A percentile compares a stretch with the other conserved stretches of the same genome.
Evolutionary conservation across 176 grass and related monocot genomes (phyloP).

Genomic region (Chloris gayana): DNA sequence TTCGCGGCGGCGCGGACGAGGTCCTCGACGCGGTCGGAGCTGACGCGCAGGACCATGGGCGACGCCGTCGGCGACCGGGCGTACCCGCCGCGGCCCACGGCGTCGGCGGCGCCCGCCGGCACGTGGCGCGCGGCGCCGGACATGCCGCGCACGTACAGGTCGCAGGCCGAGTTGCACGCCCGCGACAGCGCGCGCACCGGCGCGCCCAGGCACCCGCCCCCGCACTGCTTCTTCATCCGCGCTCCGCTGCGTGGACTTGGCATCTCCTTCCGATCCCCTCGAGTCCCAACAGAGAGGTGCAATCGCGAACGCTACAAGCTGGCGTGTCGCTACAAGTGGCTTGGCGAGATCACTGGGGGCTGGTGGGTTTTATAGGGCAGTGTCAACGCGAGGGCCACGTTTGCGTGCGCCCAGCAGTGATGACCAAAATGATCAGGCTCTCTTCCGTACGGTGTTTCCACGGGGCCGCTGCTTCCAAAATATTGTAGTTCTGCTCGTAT

Average conservation of each 20-base stretch:
- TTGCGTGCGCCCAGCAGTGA: background rate
- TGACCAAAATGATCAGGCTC: background rate
- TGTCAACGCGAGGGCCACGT: background rate
- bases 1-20: constrained; percentile 50
- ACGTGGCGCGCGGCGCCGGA: constrained; percentile 38
- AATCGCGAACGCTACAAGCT: background rate
- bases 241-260: constrained; percentile 6
- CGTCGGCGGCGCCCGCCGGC: constrained; percentile 5
- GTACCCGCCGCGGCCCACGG: constrained; percentile 42
- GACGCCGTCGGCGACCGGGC: constrained; percentile 9
- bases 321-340: background rate
- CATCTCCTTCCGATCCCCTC: background rate
- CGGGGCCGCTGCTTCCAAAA: background rate
- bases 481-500: background rate
- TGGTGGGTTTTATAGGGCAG: constrained; percentile 8
- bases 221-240: constrained; percentile 28
- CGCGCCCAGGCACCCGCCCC: constrained; percentile 46
- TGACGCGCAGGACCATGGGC: constrained; percentile 22
- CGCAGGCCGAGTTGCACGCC: constrained; percentile 63
- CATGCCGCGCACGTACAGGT: constrained; percentile 69
- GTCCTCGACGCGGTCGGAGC: constrained; percentile 41
- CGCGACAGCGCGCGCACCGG: constrained; percentile 50
- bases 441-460: background rate
- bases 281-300: background rate
- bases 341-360: background rate